Base-by-base conservation (phyloP, 2,329 filamentous ascomycete genomes). In the Ascochyta pisi region DNA sequence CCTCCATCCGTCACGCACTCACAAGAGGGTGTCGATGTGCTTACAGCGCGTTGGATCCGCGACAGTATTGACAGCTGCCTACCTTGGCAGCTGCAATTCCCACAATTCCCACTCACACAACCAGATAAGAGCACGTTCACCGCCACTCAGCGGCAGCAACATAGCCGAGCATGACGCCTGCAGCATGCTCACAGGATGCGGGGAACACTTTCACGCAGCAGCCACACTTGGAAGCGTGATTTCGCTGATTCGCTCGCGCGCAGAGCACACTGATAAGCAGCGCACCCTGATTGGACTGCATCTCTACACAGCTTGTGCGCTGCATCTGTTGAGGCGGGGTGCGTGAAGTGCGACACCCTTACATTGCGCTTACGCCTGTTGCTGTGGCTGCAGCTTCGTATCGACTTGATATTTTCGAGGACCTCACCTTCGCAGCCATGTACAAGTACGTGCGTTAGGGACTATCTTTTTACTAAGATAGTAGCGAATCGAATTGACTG, bases 251-350 rank as follows among this genome's bases (percentile, higher is more conserved):
- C 47, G 53, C 42, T 19, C 31, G 6, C n/a, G 13, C 19, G 7
- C 13, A 26, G 35, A 46, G 42, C 53, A 51, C 53, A 51, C 53
- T 51, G 53, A 56, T 56, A 56, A 56, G 53, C 41, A 33, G 19
- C 33, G 37, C 31, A 6, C 6, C n/a, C 12, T 51, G 33, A 56
- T 56, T 51, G 53, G 53, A 16, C 15, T 3, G 12, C 6, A 47
- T 1, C 10, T 34, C 31, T 43, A 43, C 47, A 56, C 53, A 51
- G 31, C 37, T 46, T 41, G 31, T 37, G 29, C 12, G 40, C 9
- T 54, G 53, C 53, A 56, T 56, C 34, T 56, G 53, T 56, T 56
- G 53, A 56, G 53, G 53, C 53, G 53, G 53, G 53, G 53, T 51
- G 53, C 53, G 47, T 56, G 26, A 47, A 31, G 47, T 35, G 37